Evolutionary conservation across 2,329 filamentous ascomycete species (phyloP), one percentile per base, ranked within the genome.

Genomic region (Phaeosphaeriaceae sp.): DNA sequence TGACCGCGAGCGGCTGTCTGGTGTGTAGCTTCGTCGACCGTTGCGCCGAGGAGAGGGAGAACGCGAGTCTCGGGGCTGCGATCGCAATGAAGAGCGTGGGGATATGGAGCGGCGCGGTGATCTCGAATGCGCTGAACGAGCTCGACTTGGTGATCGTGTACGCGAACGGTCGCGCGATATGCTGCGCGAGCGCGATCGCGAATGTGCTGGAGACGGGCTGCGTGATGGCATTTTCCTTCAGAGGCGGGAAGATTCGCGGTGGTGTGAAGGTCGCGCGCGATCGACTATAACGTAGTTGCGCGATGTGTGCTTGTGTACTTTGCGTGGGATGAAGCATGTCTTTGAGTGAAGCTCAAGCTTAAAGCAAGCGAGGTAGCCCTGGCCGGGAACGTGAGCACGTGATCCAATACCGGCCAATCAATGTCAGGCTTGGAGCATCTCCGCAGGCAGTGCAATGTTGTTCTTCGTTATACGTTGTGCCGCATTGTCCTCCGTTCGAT

Each of bases 141-240:
- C 66, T 48, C 60, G 70, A 54, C 58, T 67, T 40, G 62, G 66
- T 51, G 73, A 71, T 50, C 54, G 65, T 40, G 76, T 73, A 52
- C 58, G 75, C 45, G 79, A 80, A 57, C 78, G 79, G 55, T 79
- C 75, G 61, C 79, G 80, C 40, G 78, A 79, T 36, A 60, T 63
- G 68, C 77, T 80, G 58, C 74, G 77, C 36, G 66, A 68, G 56
- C 62, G 71, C 54, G 53, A 59, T 31, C 40, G 61, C 40, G 69
- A 66, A 36, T 63, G 68, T 56, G 68, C 59, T 33, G 60, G 68
- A 22, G 70, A 68, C 15, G 62, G 65, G 13, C 69, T 73, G 27
- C 56, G 68, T 44, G 74, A 76, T 25, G 65, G 63, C 66, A 68
- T 69, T 3, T 11, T 40, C 15, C 20, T 45, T 19, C 7, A 19